Conservation (phyloP, 768 basidiomycete genomes). For the Lactarius hatsudake region DNA sequence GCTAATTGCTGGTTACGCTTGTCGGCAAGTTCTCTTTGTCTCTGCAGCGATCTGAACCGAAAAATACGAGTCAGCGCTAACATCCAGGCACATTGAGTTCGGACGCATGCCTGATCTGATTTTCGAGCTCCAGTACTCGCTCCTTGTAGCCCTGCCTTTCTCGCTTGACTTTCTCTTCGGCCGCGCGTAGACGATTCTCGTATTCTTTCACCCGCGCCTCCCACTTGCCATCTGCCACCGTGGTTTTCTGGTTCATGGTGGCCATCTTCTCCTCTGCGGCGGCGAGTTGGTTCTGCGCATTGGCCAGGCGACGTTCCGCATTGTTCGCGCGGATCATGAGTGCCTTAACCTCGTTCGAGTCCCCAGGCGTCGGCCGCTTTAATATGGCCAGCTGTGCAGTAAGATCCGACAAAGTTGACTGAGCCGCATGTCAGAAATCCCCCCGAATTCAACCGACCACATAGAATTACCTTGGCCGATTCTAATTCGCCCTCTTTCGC, state of each 20-base stretch:
- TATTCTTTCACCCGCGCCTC: slow-evolving; percentile 94
- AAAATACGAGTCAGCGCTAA: slow-evolving; percentile 6
- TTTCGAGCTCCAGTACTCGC: slow-evolving; percentile 67
- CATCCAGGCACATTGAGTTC: slow-evolving; percentile 7
- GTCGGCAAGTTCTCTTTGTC: slow-evolving; percentile 76
- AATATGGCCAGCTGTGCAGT: slow-evolving; percentile 62
- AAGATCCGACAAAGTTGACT: slow-evolving; percentile 76
- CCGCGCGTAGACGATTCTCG: slow-evolving; percentile 72
- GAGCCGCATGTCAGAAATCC: slow-evolving; percentile 3
- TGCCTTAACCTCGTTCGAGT: slow-evolving; percentile 68
- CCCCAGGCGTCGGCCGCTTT: slow-evolving; percentile 56
- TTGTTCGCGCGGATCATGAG: slow-evolving; percentile 72
- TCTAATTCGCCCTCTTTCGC: slow-evolving; percentile 89
- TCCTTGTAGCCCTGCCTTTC: slow-evolving; percentile 95
- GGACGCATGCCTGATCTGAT: slow-evolving; percentile 58
- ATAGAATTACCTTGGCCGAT: slow-evolving; percentile 63
- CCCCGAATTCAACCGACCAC: background rate
- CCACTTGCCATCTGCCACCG: slow-evolving; percentile 82
- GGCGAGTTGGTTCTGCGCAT: slow-evolving; percentile 79
- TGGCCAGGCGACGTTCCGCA: slow-evolving; percentile 84
- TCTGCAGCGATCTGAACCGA: slow-evolving; percentile 59
- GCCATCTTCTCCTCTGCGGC: slow-evolving; percentile 84
- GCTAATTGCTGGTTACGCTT: slow-evolving; percentile 63
- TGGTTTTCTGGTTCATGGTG: slow-evolving; percentile 66
- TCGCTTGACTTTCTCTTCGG: slow-evolving; percentile 89